These are phyloP conservation scores for Ogataea haglerorum DNA, from an alignment of 805 yeast species.

Conservation along the genomic window DNA sequence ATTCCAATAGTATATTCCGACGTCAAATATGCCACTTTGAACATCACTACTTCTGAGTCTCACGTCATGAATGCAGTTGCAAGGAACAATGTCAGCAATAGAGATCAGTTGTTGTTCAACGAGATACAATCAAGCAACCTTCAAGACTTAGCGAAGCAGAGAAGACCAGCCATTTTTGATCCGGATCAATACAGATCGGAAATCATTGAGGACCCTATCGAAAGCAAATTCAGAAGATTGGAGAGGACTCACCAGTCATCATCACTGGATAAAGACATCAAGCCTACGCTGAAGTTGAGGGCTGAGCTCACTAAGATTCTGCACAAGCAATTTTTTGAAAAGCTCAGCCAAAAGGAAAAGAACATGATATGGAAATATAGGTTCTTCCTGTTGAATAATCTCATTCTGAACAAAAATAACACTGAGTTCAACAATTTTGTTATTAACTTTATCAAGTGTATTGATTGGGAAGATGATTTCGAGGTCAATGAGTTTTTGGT, in stretches of 20 bases:
- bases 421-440: slow-evolving; percentile 36
- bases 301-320: slow-evolving; percentile 69
- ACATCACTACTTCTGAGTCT: slow-evolving; percentile 26
- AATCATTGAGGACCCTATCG: slow-evolving; percentile 71
- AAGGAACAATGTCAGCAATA: slow-evolving; percentile 17
- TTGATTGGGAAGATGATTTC: slow-evolving; percentile 80
- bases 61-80: slow-evolving; percentile 19
- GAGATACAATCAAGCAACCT: slow-evolving; percentile 25
- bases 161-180: slow-evolving; percentile 46
- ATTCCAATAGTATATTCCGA: slow-evolving; percentile 71
- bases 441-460: slow-evolving; percentile 75
- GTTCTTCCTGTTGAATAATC: slow-evolving; percentile 67
- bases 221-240: slow-evolving; percentile 76
- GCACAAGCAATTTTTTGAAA: slow-evolving; percentile 78
- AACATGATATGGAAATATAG: slow-evolving; percentile 89
- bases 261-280: slow-evolving; percentile 75
- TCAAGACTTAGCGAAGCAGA: slow-evolving; percentile 6
- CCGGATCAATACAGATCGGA: slow-evolving; percentile 54
- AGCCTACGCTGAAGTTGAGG: slow-evolving; percentile 82
- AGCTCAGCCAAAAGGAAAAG: slow-evolving; percentile 76
- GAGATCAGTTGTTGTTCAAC: slow-evolving; percentile 21
- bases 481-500: slow-evolving; percentile 74
- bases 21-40: slow-evolving; percentile 38
- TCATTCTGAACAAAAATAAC: slow-evolving; percentile 32
- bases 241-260: slow-evolving; percentile 80